Evolutionary conservation across 106 monocot genomes (phyloP).

Genomic region (Gastrodia elata): DNA sequence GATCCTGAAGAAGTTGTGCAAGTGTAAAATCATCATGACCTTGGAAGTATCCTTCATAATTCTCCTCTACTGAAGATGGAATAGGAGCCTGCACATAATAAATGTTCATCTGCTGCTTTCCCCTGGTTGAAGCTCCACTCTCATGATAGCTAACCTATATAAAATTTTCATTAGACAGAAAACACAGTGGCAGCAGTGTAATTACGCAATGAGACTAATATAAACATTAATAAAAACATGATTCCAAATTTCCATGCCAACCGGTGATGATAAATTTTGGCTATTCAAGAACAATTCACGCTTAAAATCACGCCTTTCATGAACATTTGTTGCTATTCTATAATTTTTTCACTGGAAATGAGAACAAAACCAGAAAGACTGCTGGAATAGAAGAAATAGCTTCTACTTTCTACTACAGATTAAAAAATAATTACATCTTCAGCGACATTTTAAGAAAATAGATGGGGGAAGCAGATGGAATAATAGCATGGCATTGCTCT

Average conservation of each 20-base stretch:
- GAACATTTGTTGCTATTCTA: too few species aligned
- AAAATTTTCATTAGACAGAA: neutral
- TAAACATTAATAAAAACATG: neutral
- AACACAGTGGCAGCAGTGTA: neutral
- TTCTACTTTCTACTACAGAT: too few species aligned
- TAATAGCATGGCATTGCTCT: too few species aligned
- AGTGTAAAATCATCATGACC: conserved; percentile 28
- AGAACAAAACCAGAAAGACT: too few species aligned
- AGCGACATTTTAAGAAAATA: too few species aligned
- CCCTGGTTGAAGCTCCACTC: conserved; percentile 17
- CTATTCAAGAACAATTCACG: neutral
- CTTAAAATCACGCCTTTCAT: neutral
- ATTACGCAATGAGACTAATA: neutral
- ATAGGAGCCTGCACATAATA: conserved; percentile 30
- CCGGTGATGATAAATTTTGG: neutral
- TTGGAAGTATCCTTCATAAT: conserved; percentile 33
- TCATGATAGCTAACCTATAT: conserved; percentile 17
- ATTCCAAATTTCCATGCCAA: neutral
- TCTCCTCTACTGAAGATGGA: conserved; percentile 45
- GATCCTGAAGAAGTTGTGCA: conserved; percentile 54
- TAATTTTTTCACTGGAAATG: too few species aligned
- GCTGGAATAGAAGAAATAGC: too few species aligned
- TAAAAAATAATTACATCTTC: too few species aligned
- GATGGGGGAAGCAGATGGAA: too few species aligned
- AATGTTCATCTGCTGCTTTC: conserved; percentile 29